Conservation (phyloP, 306 rosid genomes). For the Rubus idaeus region DNA sequence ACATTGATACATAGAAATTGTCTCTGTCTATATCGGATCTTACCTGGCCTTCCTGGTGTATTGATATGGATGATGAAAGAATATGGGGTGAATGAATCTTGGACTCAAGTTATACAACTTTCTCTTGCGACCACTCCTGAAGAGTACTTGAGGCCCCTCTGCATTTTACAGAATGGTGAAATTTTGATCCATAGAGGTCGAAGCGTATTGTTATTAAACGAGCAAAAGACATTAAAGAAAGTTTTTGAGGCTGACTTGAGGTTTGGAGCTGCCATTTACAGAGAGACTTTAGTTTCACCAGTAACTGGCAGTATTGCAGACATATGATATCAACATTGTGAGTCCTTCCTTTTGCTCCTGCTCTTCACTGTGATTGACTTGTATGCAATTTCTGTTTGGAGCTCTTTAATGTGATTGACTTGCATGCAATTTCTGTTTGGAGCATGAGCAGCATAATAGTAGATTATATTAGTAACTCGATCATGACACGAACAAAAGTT, state of each 20-base stretch:
- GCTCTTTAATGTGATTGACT: no score
- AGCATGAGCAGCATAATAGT: no score
- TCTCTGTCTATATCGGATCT: no score
- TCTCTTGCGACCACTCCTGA: no score
- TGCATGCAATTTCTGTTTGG: no score
- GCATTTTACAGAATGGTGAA: background rate
- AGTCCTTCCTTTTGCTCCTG: background rate
- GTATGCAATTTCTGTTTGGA: no score
- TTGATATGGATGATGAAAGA: background rate
- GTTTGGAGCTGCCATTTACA: background rate
- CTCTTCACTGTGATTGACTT: no score
- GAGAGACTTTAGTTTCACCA: background rate
- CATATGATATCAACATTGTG: background rate
- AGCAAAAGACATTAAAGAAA: background rate
- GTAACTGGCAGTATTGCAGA: no score
- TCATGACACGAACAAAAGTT: no score
- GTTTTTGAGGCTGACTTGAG: background rate
- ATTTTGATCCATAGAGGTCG: no score
- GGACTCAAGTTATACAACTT: background rate
- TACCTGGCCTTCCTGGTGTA: no score
- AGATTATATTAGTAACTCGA: no score
- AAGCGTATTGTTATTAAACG: background rate
- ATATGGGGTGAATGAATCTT: background rate
- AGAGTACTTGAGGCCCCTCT: background rate
- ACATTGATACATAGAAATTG: background rate